Evolutionary conservation across 78 protist genomes (phyloP).

Genomic region (Dictyostelium intermedium): DNA sequence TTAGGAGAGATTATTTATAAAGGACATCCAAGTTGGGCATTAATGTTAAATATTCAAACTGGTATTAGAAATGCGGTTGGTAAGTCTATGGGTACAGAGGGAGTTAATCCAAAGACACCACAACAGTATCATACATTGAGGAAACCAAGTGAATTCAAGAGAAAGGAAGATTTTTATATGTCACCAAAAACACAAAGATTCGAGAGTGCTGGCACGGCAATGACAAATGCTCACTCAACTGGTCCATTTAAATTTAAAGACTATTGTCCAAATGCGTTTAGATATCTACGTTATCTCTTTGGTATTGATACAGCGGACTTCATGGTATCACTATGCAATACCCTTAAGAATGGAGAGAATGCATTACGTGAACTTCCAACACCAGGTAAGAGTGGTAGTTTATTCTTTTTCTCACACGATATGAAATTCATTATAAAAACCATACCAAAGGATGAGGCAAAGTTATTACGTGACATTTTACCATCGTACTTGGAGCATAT

Average conservation of each 20-base stretch:
- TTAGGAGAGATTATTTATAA: conserved; percentile 69
- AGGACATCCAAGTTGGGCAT: conserved; percentile 80
- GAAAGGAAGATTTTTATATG: conserved; percentile 23
- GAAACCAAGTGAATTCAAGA: conserved; percentile 39
- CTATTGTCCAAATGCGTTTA: conserved; percentile 85
- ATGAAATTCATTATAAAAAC: conserved; percentile 93
- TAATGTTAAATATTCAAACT: conserved; percentile 79
- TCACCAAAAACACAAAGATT: conserved; percentile 66
- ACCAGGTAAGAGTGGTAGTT: conserved; percentile 93
- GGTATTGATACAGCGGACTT: conserved; percentile 81
- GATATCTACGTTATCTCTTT: conserved; percentile 70
- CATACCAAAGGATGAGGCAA: conserved; percentile 90
- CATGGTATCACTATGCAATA: conserved; percentile 64
- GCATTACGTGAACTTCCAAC: conserved; percentile 84
- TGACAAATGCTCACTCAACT: conserved; percentile 76
- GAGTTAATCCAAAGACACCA: neutral
- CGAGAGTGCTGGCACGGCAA: conserved; percentile 35
- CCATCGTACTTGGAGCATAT: conserved; percentile 87
- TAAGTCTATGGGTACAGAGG: conserved; percentile 18
- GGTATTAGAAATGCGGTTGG: conserved; percentile 83
- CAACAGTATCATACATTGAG: conserved; percentile 50
- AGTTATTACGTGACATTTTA: conserved; percentile 84
- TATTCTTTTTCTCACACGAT: conserved; percentile 91
- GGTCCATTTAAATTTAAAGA: conserved; percentile 83
- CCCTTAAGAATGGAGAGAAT: conserved; percentile 50